These are phyloP conservation scores for Phytophthora pinifolia DNA, from an alignment of 352 stramenopile species.

Conservation along the genomic window DNA sequence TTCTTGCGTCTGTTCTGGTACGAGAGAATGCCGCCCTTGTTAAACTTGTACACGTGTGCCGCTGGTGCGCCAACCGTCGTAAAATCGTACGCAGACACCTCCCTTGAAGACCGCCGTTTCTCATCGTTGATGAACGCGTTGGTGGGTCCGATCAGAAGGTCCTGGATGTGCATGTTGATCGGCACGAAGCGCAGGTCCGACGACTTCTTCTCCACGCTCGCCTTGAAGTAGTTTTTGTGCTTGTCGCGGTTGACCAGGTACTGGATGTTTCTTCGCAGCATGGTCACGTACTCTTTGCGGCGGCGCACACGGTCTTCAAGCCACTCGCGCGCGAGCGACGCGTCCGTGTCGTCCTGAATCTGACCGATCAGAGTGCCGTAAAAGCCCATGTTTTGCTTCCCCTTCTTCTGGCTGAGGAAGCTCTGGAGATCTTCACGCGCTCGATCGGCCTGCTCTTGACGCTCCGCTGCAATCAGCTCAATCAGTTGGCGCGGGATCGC, in stretches of 20 bases:
- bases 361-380: slow-evolving; percentile 87
- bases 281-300: slow-evolving; percentile 80
- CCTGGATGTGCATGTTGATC: slow-evolving; percentile 89
- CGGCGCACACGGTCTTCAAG: slow-evolving; percentile 77
- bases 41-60: slow-evolving; percentile 88
- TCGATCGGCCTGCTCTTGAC: slow-evolving; percentile 79
- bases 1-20: slow-evolving; percentile 81
- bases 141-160: slow-evolving; percentile 79
- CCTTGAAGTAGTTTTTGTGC: slow-evolving; percentile 90
- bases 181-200: slow-evolving; percentile 81
- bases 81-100: slow-evolving; percentile 85
- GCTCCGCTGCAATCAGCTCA: slow-evolving; percentile 74
- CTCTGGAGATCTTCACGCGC: slow-evolving; percentile 74
- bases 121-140: slow-evolving; percentile 88
- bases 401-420: slow-evolving; percentile 88
- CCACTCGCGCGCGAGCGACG: slow-evolving; percentile 72
- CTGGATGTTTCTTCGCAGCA: slow-evolving; percentile 84
- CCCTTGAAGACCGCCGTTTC: slow-evolving; percentile 69
- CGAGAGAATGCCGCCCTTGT: slow-evolving; percentile 81
- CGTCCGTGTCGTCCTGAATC: slow-evolving; percentile 86
- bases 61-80: slow-evolving; percentile 81
- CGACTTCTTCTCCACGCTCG: slow-evolving; percentile 86
- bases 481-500: slow-evolving; percentile 81
- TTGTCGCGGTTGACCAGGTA: slow-evolving; percentile 87
- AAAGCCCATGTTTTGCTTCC: slow-evolving; percentile 79